Percentiles rank a stretch among this genome's conserved stretches.
Evolutionary conservation across 2,329 filamentous ascomycete genomes (phyloP).

Genomic region (Scopulariopsis brevicaulis): DNA sequence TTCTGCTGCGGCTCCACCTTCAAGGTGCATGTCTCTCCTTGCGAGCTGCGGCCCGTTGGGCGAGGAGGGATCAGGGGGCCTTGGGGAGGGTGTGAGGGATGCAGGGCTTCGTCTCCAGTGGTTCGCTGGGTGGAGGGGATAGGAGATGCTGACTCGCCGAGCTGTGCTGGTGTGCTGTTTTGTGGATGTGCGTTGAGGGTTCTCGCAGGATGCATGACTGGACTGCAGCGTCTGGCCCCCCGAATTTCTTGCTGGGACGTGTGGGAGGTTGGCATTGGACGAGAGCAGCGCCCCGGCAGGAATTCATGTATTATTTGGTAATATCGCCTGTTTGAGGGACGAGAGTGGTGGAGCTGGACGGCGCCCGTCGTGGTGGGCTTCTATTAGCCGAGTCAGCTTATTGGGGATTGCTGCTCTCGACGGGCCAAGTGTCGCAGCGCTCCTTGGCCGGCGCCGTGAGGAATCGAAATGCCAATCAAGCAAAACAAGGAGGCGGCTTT

Average conservation of each 20-base stretch:
- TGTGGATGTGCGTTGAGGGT: background rate
- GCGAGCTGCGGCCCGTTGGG: background rate
- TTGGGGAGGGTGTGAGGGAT: background rate
- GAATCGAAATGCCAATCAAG: background rate
- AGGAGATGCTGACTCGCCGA: background rate
- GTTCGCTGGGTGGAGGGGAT: background rate
- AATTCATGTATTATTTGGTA: background rate
- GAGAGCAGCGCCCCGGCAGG: background rate
- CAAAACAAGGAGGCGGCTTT: background rate
- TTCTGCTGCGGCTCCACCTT: background rate
- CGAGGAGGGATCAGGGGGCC: background rate
- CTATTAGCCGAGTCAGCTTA: background rate
- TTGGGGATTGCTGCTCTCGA: background rate
- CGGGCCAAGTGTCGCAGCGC: background rate
- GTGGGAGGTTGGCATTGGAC: background rate
- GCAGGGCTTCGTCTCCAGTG: background rate
- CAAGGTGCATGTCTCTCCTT: background rate
- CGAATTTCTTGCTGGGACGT: background rate
- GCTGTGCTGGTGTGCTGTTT: background rate
- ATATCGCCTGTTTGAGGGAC: background rate
- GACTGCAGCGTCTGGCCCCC: background rate
- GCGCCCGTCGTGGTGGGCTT: background rate
- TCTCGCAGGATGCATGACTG: slow-evolving; percentile 1
- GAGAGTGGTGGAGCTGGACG: background rate
- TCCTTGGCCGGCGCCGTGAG: background rate